Conservation (phyloP, 257 asterid species). For the Orobanche coerulescens region DNA sequence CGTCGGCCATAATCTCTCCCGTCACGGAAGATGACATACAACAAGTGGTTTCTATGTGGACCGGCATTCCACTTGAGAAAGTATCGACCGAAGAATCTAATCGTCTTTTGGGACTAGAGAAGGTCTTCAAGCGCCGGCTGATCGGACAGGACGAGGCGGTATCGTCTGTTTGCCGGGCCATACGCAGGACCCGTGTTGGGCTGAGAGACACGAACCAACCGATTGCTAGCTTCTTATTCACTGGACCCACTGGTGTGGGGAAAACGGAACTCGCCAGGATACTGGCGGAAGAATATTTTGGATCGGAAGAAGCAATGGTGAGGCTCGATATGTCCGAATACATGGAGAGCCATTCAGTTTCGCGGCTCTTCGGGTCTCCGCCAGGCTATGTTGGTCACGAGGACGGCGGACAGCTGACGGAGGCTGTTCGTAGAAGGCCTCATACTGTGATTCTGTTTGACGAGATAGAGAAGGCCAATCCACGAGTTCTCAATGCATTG, state of each 20-base stretch:
- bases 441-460: slow-evolving; percentile 55
- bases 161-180: background rate
- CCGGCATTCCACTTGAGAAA: background rate
- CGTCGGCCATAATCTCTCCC: background rate
- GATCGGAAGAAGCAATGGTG: slow-evolving; percentile 58
- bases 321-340: slow-evolving; percentile 63
- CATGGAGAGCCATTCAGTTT: slow-evolving; percentile 47
- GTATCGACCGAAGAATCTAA: background rate
- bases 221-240: background rate
- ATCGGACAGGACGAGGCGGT: background rate
- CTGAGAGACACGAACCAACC: background rate
- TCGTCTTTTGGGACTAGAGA: background rate
- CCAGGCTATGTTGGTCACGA: slow-evolving; percentile 60
- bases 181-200: background rate
- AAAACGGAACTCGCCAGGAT: slow-evolving; percentile 54
- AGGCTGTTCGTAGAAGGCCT: slow-evolving; percentile 52
- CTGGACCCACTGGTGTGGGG: slow-evolving; percentile 44
- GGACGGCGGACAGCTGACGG: slow-evolving; percentile 62
- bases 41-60: background rate
- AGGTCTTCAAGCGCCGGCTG: background rate
- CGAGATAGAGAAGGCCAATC: slow-evolving; percentile 63
- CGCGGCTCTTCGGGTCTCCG: slow-evolving; percentile 52
- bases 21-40: background rate
- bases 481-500: slow-evolving; percentile 47
- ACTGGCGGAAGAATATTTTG: slow-evolving; percentile 47